phyloP scores from a whole-genome alignment of 495 filamentous ascomycete genomes.

The Trichocladium antarcticum region DNA sequence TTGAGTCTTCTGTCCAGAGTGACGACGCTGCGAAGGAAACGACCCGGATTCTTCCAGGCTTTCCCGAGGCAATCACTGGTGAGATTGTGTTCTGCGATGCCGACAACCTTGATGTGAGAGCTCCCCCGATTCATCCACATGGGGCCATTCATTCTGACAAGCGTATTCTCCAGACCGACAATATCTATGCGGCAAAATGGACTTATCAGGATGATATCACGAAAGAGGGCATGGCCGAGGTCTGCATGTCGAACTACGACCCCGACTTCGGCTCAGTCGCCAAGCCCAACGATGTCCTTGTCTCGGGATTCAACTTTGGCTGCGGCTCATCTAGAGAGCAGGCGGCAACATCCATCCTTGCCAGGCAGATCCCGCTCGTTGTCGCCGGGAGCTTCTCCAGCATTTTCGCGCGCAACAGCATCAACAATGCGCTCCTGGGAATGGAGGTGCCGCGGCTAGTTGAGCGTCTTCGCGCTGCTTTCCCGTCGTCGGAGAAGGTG shows the following conservation, averaged over 20 bases:
- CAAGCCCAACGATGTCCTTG: slow-evolving; percentile 62
- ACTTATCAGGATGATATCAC: slow-evolving; percentile 84
- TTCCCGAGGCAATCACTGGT: slow-evolving; percentile 52
- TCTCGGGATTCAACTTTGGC: slow-evolving; percentile 85
- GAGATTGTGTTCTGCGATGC: slow-evolving; percentile 62
- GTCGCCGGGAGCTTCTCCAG: slow-evolving; percentile 80
- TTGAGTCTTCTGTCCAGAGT: too few species aligned
- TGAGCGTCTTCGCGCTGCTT: slow-evolving; percentile 55
- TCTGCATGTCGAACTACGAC: slow-evolving; percentile 93
- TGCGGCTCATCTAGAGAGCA: slow-evolving; percentile 76
- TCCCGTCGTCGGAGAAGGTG: slow-evolving; percentile 41
- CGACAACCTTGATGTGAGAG: too few species aligned
- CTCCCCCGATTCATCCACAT: too few species aligned
- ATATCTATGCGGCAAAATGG: slow-evolving; percentile 72
- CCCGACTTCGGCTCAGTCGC: slow-evolving; percentile 49
- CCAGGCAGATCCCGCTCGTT: slow-evolving; percentile 73
- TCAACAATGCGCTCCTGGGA: slow-evolving; percentile 85
- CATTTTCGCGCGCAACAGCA: slow-evolving; percentile 78
- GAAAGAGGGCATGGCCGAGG: slow-evolving; percentile 66
- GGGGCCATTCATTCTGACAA: too few species aligned
- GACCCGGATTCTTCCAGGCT: slow-evolving; percentile 57
- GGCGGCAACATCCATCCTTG: slow-evolving; percentile 79
- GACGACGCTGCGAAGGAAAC: too few species aligned
- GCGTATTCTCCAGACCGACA: slow-evolving; percentile 68
- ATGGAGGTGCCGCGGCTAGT: slow-evolving; percentile 71